Evolutionary conservation across 2,329 filamentous ascomycete species (phyloP).

Genomic region (Stromatinia cepivora): DNA sequence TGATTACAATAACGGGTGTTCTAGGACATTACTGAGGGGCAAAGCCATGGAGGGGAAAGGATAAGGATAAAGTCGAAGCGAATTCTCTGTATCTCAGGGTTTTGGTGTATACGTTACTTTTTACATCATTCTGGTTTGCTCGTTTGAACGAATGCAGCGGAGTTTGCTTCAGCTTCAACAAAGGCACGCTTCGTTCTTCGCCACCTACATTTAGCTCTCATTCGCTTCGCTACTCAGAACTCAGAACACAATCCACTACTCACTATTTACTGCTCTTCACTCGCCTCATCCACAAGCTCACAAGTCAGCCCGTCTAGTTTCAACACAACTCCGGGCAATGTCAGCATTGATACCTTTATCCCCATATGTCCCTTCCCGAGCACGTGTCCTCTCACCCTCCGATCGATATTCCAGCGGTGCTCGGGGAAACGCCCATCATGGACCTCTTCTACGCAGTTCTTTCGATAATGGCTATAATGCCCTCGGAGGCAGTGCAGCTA

Average conservation of each 20-base stretch:
- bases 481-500: background rate
- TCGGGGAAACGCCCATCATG: conserved; percentile 5
- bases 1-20: conserved; percentile 13
- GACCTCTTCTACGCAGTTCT: conserved; percentile 15
- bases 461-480: conserved; percentile 18
- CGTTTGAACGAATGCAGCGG: background rate
- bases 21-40: conserved; percentile 9
- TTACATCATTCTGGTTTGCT: background rate
- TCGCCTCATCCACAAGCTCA: background rate
- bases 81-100: conserved; percentile 4
- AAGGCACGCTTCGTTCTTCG: background rate
- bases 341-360: conserved; percentile 22
- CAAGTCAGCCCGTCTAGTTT: background rate
- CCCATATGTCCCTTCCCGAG: conserved; percentile 19
- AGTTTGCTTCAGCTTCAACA: conserved; percentile 3
- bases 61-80: conserved; percentile 19
- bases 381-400: conserved; percentile 17
- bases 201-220: background rate
- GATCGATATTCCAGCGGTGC: conserved; percentile 17
- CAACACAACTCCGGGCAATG: conserved; percentile 15
- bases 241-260: no score
- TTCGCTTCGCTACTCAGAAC: background rate
- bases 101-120: conserved; percentile 20
- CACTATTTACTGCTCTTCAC: background rate
- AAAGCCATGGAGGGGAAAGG: background rate